Evolutionary conservation across 1,284 basidiomycete genomes (phyloP), one percentile per base, ranked within the genome.

Genomic region (Ustilago esculenta): DNA sequence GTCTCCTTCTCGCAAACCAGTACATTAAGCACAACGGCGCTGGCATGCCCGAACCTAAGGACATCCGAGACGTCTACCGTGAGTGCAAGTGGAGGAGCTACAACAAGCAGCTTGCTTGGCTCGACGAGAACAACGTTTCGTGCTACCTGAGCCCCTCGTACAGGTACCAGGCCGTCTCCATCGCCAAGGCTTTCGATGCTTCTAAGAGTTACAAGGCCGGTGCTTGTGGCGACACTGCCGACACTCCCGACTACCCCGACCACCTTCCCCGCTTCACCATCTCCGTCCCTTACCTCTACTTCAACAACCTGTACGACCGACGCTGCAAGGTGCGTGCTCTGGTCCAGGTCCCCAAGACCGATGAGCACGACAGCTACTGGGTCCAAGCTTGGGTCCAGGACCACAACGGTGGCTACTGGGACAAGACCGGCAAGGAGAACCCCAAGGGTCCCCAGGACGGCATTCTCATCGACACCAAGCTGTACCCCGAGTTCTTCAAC

Each of bases 311-410:
- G 36, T 65, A 65, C 53, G 56, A 61, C 43, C 44, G 67, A 17
- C 56, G 61, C 30, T 65, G 67, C 67, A 65, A 58, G 53, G 61
- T 71, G 11, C 57, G 67, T 17, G 61, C 57, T 17, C 30, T 71
- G 32, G 57, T 69, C 66, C 58, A 69, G 50, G 36, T 69, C 2
- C 66, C 66, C 42, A 40, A 55, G 43, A 63, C 53, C 39, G 51
- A 61, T 39, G 35, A 68, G 36, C 32, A 64, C 43, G 23, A 32
- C 7, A 53, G 52, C 33, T 32, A 48, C 45, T 71, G 57, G 57
- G 49, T 61, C 18, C 42, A 32, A 23, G 61, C 67, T 30, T 65
- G 56, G 56, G 53, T 61, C 30, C 23, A 54, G 23, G 57, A 60
- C 11, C 67, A 65, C 56, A 27, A 54, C 40, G 12, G 15, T 1